Base-by-base conservation (phyloP, 345 rosid genomes). In the Bretschneidera sinensis region DNA sequence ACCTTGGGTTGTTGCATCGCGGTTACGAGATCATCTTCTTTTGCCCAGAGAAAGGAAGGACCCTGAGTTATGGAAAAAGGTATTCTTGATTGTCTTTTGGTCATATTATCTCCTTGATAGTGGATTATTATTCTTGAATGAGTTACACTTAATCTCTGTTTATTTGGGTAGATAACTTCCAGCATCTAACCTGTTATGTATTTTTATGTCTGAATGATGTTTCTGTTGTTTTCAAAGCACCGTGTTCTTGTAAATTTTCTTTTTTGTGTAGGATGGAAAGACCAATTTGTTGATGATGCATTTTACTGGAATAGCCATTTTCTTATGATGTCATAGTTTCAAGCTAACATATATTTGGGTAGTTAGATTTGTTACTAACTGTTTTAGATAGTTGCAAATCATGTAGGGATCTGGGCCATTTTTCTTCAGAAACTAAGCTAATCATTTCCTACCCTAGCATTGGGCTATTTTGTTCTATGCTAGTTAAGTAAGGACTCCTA, bases 11-110 rank as follows among this genome's bases (percentile, higher is more conserved):
- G 91, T 92, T 33, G 94, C 94, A 49, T 81, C 97, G 61, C 74
- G 81, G 74, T 71, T 89, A 33, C 86, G 98, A 48, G 97, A 92
- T 78, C 84, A 85, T 83, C 80, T 92, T 49, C 92, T 92, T 57
- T 78, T 79, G 60, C 88, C 96, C 51, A 81, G 76, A 76, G 97
- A 92, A 81, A 83, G 98, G 74, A 92, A 87, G 73, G 81, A 89
- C 69, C 85, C 81, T 63, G 50, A 57, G 64, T 64, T 89, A 54
- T 92, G 98, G 98, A 85, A 77, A 76, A 85, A 79, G 97, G 98
- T 89, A 71, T 1, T 53, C 4, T 28, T 50, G 17, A 48, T 33
- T 57, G 22, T 39, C 25, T 20, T 50, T 66, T 25, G 31, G 61
- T 43, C 25, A 9, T 24, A 16, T 73, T 28, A 17, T 60, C 21